Percentiles rank a stretch among this genome's conserved stretches.
These are phyloP conservation scores for Naganishia vishniacii DNA, from an alignment of 768 basidiomycete genomes.

Conservation along the genomic window DNA sequence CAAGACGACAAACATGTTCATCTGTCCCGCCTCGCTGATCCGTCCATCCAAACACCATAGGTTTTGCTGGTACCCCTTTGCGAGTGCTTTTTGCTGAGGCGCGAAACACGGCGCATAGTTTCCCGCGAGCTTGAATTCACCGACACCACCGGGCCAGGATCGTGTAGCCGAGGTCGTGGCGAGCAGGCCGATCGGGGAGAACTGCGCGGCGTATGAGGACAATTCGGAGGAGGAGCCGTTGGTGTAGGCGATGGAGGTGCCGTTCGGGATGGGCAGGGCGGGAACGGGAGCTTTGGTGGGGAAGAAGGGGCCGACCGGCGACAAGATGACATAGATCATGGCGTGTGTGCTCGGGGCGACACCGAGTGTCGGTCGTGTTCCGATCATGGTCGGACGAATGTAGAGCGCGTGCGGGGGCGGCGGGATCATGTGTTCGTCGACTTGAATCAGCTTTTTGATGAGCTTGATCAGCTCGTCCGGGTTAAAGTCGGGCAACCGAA, in stretches of 20 bases:
- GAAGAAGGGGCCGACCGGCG: slow-evolving; percentile 37
- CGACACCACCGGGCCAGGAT: slow-evolving; percentile 27
- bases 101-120: slow-evolving; percentile 36
- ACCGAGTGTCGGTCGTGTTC: slow-evolving; percentile 33
- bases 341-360: slow-evolving; percentile 30
- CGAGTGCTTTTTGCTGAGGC: slow-evolving; percentile 27
- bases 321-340: slow-evolving; percentile 34
- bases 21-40: slow-evolving; percentile 29
- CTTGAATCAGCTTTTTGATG: slow-evolving; percentile 30
- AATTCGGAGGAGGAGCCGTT: slow-evolving; percentile 12
- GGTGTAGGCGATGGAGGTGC: slow-evolving; percentile 4
- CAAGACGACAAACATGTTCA: slow-evolving; percentile 30
- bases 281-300: slow-evolving; percentile 21
- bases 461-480: slow-evolving; percentile 30
- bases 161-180: slow-evolving; percentile 24
- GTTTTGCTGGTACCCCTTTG: slow-evolving; percentile 34
- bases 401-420: slow-evolving; percentile 33
- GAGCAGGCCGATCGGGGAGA: slow-evolving; percentile 32
- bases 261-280: slow-evolving; percentile 12
- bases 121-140: slow-evolving; percentile 29
- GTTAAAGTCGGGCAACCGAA: slow-evolving; percentile 33
- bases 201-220: slow-evolving; percentile 16
- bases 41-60: slow-evolving; percentile 30
- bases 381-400: slow-evolving; percentile 31
- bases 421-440: slow-evolving; percentile 34